Conservation (phyloP, 2,329 filamentous ascomycete genomes). For the Phialophora chinensis region DNA sequence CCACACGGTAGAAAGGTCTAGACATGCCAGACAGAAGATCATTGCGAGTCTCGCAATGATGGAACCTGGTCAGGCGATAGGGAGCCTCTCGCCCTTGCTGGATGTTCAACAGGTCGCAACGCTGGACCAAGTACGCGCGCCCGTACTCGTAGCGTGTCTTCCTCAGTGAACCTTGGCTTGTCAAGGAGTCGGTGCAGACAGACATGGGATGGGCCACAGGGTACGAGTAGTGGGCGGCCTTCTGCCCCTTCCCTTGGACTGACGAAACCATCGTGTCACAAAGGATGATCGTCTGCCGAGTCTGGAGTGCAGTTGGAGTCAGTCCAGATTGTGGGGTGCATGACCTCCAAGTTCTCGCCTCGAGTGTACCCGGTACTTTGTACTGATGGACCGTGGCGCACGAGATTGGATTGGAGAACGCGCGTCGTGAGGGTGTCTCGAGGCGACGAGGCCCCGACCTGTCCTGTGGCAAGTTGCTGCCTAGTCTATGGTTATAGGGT, state of each 20-base stretch:
- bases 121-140: no score
- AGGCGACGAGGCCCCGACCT: neutral
- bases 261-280: neutral
- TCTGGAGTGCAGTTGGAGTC: slow-evolving; percentile 3
- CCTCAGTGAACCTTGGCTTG: neutral
- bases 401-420: neutral
- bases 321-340: neutral
- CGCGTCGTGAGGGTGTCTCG: neutral
- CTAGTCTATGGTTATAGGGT: neutral
- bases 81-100: neutral
- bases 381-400: neutral
- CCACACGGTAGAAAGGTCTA: neutral
- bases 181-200: neutral
- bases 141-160: neutral
- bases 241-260: neutral
- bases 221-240: neutral
- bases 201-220: no score
- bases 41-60: neutral
- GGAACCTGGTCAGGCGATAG: neutral
- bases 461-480: neutral
- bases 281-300: slow-evolving; percentile 1
- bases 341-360: neutral
- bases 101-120: no score
- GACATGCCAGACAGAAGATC: neutral
- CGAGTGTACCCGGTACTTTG: neutral